phyloP scores from a whole-genome alignment of 1,139 yeast species.

The Hansenula sp. region DNA sequence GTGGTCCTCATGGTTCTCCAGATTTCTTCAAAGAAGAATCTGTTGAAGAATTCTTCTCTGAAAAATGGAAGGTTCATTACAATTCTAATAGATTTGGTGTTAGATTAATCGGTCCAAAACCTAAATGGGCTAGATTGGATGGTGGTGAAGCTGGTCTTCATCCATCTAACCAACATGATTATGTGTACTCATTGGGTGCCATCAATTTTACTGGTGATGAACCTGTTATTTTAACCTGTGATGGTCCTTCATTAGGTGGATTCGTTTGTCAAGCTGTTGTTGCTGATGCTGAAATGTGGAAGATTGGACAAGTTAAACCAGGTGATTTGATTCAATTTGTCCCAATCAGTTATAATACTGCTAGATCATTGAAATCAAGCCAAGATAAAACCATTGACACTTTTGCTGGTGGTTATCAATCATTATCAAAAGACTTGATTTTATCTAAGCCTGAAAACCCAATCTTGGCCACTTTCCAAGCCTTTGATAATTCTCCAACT shows the following conservation, averaged over 20 bases:
- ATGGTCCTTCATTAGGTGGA: constrained; percentile 97
- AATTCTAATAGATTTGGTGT: constrained; percentile 97
- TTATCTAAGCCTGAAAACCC: constrained; percentile 54
- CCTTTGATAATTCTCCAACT: constrained; percentile 54
- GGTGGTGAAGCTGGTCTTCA: constrained; percentile 99
- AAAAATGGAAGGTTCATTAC: constrained; percentile 92
- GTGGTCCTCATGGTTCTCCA: constrained; percentile 98
- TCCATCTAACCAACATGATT: constrained; percentile 97
- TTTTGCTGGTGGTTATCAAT: constrained; percentile 40
- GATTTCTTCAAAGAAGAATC: constrained; percentile 85
- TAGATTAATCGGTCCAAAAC: constrained; percentile 91
- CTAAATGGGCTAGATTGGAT: constrained; percentile 93
- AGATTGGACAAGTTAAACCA: constrained; percentile 95
- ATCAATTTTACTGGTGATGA: constrained; percentile 98
- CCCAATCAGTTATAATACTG: constrained; percentile 68
- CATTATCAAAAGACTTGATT: constrained; percentile 27
- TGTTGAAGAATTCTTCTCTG: constrained; percentile 66
- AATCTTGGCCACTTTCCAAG: constrained; percentile 47
- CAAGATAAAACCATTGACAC: constrained; percentile 55
- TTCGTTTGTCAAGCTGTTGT: constrained; percentile 96
- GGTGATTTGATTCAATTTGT: constrained; percentile 82
- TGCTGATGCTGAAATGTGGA: constrained; percentile 96
- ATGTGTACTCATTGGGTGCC: constrained; percentile 94
- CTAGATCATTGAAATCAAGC: constrained; percentile 54
- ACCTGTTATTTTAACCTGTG: constrained; percentile 94